These are phyloP conservation scores for Ananas comosus DNA, from an alignment of 176 grass and related monocot genomes.

Conservation along the genomic window DNA sequence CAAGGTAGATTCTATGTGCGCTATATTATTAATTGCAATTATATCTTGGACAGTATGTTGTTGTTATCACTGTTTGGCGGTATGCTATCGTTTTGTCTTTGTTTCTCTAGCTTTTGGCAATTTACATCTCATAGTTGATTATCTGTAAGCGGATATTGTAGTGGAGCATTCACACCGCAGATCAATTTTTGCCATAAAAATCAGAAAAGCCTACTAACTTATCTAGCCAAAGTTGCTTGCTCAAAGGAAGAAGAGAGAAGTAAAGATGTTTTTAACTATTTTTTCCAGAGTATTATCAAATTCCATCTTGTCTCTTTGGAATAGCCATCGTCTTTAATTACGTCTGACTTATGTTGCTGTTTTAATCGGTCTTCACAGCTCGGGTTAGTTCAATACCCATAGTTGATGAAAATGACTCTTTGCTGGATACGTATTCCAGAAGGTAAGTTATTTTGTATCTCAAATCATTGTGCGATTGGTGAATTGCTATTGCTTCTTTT, in stretches of 20 bases:
- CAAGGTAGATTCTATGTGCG: conserved; percentile 40
- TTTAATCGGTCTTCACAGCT: conserved; percentile 44
- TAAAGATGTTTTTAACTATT: too few species aligned
- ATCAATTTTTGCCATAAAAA: too few species aligned
- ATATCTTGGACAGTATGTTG: not conserved
- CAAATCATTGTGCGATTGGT: not conserved
- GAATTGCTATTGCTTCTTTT: not conserved
- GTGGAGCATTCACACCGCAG: too few species aligned
- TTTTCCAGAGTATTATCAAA: not conserved
- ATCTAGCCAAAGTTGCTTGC: too few species aligned
- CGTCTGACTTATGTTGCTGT: not conserved
- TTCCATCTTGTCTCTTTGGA: not conserved
- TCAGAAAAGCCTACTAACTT: too few species aligned
- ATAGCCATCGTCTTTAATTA: too few species aligned
- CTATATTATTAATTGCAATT: not conserved
- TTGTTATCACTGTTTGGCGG: not conserved
- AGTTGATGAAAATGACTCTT: conserved; percentile 86
- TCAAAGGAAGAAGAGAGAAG: too few species aligned
- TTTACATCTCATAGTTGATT: too few species aligned
- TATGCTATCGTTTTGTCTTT: not conserved
- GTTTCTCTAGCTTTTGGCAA: too few species aligned
- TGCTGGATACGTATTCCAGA: conserved; percentile 92
- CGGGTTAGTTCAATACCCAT: conserved; percentile 89
- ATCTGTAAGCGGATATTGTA: too few species aligned
- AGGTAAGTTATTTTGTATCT: conserved; percentile 39